phyloP scores from a whole-genome alignment of 2,329 filamentous ascomycete genomes.

The Aspergillus jensenii region DNA sequence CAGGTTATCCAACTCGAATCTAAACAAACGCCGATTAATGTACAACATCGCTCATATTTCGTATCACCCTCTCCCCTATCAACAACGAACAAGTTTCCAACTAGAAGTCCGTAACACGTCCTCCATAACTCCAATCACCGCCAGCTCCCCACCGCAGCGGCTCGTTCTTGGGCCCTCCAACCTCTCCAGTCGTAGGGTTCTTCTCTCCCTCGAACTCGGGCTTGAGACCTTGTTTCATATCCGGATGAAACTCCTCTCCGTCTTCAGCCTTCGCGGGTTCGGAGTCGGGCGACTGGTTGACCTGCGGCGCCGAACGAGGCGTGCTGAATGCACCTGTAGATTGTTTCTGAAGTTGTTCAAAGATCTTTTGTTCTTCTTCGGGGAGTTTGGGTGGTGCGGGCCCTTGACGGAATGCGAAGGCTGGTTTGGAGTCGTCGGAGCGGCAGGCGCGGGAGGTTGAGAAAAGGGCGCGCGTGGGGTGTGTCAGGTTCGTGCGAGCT shows the following conservation, averaged over 20 bases:
- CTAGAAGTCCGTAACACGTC: constrained; percentile 86
- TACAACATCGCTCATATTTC: background rate
- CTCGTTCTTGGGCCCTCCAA: constrained; percentile 96
- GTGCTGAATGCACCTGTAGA: constrained; percentile 77
- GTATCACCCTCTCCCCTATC: background rate
- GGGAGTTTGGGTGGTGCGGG: constrained; percentile 84
- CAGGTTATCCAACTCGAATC: background rate
- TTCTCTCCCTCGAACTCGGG: constrained; percentile 91
- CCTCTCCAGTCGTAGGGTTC: constrained; percentile 92
- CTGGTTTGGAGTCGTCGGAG: constrained; percentile 24
- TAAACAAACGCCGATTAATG: background rate
- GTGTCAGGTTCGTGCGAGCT: constrained; percentile 40
- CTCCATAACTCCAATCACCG: constrained; percentile 92
- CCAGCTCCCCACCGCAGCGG: constrained; percentile 78
- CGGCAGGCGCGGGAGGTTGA: constrained; percentile 26
- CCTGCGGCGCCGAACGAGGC: constrained; percentile 45
- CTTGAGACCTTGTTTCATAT: constrained; percentile 72
- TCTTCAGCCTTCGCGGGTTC: constrained; percentile 49
- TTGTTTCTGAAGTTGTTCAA: constrained; percentile 77
- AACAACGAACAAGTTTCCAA: background rate
- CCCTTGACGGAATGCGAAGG: constrained; percentile 38
- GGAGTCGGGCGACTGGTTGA: constrained; percentile 52
- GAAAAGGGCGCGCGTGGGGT: constrained; percentile 22
- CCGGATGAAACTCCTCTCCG: constrained; percentile 67
- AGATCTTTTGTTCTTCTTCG: constrained; percentile 83